These are phyloP conservation scores for Fusarium begoniae DNA, from an alignment of 2,329 filamentous ascomycete genomes.

Conservation along the genomic window DNA sequence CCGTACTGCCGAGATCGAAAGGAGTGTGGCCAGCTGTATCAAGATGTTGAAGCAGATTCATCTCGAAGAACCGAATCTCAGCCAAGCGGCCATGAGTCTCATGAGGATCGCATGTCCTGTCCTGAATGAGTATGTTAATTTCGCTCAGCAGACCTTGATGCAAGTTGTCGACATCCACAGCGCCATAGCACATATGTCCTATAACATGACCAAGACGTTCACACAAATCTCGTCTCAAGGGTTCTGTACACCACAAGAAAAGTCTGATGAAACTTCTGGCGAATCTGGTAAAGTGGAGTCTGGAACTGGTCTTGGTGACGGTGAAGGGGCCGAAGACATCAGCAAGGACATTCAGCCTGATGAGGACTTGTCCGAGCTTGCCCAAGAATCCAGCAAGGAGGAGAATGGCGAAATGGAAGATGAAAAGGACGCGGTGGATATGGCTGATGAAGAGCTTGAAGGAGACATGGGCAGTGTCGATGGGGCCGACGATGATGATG, in stretches of 20 bases:
- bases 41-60: constrained; percentile 47
- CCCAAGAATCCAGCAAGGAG: constrained; percentile 81
- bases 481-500: constrained; percentile 67
- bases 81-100: constrained; percentile 45
- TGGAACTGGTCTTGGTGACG: constrained; percentile 93
- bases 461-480: constrained; percentile 78
- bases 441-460: constrained; percentile 91
- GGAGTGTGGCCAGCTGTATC: constrained; percentile 52
- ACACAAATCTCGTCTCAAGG: constrained; percentile 82
- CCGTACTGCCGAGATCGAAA: constrained; percentile 65
- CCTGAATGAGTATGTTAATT: constrained; percentile 74
- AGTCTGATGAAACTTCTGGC: constrained; percentile 74
- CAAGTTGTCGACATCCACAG: constrained; percentile 73
- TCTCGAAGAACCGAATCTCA: constrained; percentile 39
- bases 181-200: constrained; percentile 77
- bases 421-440: constrained; percentile 87
- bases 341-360: constrained; percentile 96
- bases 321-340: constrained; percentile 95
- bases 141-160: constrained; percentile 66
- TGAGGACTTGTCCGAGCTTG: constrained; percentile 90
- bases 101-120: constrained; percentile 66
- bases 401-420: constrained; percentile 75
- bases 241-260: constrained; percentile 90
- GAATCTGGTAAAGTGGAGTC: constrained; percentile 84
- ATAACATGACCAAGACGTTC: constrained; percentile 80